Conservation (phyloP, 2,329 filamentous ascomycete species). For the Colletotrichum chlorophyti region DNA sequence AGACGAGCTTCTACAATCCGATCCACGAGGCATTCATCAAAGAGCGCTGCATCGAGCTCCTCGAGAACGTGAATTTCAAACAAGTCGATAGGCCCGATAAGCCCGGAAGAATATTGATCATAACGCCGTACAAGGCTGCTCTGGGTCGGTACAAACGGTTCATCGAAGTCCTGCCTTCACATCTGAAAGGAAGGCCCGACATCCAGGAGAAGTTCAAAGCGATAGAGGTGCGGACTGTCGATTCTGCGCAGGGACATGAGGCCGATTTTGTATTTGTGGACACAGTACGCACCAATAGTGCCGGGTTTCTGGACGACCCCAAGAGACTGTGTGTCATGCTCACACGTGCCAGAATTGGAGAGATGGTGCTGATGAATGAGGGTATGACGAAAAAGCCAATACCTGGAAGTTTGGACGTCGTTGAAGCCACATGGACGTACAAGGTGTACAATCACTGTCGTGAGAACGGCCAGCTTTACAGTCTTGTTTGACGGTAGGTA, state of each 20-base stretch:
- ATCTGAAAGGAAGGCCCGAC: slow-evolving; percentile 3
- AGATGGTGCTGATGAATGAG: slow-evolving; percentile 52
- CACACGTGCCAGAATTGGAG: slow-evolving; percentile 51
- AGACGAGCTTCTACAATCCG: slow-evolving; percentile 49
- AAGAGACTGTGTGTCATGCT: slow-evolving; percentile 54
- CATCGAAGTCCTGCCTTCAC: background rate
- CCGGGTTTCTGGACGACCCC: slow-evolving; percentile 50
- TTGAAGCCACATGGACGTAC: slow-evolving; percentile 17
- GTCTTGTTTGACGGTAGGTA: background rate
- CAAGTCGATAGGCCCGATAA: slow-evolving; percentile 32
- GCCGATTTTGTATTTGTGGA: slow-evolving; percentile 56
- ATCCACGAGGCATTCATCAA: slow-evolving; percentile 46
- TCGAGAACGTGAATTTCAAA: slow-evolving; percentile 40
- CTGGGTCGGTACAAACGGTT: slow-evolving; percentile 40
- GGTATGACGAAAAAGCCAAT: slow-evolving; percentile 37
- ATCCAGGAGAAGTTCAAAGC: background rate
- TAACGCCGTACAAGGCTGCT: slow-evolving; percentile 50
- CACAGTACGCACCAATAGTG: slow-evolving; percentile 47
- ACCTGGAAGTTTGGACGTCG: background rate
- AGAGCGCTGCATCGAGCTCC: slow-evolving; percentile 37
- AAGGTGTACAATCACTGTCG: slow-evolving; percentile 19
- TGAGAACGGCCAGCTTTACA: background rate
- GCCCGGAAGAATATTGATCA: slow-evolving; percentile 49
- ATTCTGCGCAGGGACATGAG: slow-evolving; percentile 54
- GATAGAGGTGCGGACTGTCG: slow-evolving; percentile 45